Evolutionary conservation across 148 eudicot genomes (phyloP), one percentile per base, ranked within the genome.

Genomic region (Amaranthus palmeri): DNA sequence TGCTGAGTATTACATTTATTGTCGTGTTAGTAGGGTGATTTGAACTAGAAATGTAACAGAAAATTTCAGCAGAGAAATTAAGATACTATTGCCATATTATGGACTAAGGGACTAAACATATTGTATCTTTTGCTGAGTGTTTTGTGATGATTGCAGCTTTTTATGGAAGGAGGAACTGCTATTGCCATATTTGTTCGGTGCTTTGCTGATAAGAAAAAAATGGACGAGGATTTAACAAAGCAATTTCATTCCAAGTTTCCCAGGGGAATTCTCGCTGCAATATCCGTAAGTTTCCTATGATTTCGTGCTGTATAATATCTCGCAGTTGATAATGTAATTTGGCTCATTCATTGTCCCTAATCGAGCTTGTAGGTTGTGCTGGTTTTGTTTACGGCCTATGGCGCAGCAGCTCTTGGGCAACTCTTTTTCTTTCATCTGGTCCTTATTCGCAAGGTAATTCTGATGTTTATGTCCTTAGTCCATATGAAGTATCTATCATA

Each of bases 391-490:
- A 86, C 90, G 54, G 83, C 88, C 6, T 93, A 93, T 72, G 84
- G 95, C 72, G 72, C 92, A 15, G 97, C 96, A 75, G 98, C 98
- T 9, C 79, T 93, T 77, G 96, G 97, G 70, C 98, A 93, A 58
- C 96, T 93, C 71, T 89, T 93, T 80, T 89, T 93, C 88, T 93
- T 93, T 82, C 98, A 93, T 73, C 75, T 89, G 11, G 85, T 93
- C 74, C 97, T 93, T 72, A 93, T 93, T 77, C 86, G 86, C 54
- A 93, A 91, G 98, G 98, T 93, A 86, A 68, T 73, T 49, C 8
- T 57, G 48, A 62, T 62, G 18, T 25, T 42, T 42, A 41, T 61
- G 47, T 47, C 17, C 44, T 1, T 44, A 40, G 12, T 36, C 18
- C 9, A 25, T 7, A 25, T 58, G 42, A 58, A 3, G 13, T 25